Conservation (phyloP, 306 rosid species). For the Lathyrus aphaca region DNA sequence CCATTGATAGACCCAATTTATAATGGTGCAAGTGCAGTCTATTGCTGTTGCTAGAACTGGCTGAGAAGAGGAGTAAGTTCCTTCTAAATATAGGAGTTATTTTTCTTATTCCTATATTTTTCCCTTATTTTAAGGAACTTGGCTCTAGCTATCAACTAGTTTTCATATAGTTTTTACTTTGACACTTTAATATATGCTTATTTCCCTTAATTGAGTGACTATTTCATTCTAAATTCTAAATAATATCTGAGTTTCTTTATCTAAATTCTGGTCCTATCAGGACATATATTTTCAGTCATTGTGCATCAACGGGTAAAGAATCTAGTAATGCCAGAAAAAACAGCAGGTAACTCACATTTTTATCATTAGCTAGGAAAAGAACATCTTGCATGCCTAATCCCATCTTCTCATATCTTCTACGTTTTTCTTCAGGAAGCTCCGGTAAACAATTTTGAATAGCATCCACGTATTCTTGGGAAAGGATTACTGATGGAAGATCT, state of each 20-base stretch:
- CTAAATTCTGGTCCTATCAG: slow-evolving; percentile 5
- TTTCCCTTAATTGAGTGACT: not conserved
- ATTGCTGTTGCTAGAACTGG: too few relatives aligned
- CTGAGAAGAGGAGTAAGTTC: too few relatives aligned
- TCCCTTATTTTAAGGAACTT: too few relatives aligned
- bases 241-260: slow-evolving; percentile 11
- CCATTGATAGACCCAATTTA: too few relatives aligned
- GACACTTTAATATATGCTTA: too few relatives aligned
- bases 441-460: slow-evolving; percentile 65
- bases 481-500: slow-evolving; percentile 83
- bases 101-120: too few relatives aligned
- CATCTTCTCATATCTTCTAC: slow-evolving; percentile 81
- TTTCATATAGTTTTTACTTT: too few relatives aligned
- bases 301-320: slow-evolving; percentile 17
- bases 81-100: too few relatives aligned
- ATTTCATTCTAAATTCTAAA: not conserved
- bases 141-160: too few relatives aligned
- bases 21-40: too few relatives aligned
- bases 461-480: slow-evolving; percentile 74
- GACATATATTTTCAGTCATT: not conserved
- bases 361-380: slow-evolving; percentile 84
- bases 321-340: slow-evolving; percentile 10
- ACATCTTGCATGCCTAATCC: slow-evolving; percentile 96
- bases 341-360: slow-evolving; percentile 62
- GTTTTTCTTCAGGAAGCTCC: slow-evolving; percentile 91